Conservation (phyloP, 768 basidiomycete genomes). For the Clathrus columnatus region DNA sequence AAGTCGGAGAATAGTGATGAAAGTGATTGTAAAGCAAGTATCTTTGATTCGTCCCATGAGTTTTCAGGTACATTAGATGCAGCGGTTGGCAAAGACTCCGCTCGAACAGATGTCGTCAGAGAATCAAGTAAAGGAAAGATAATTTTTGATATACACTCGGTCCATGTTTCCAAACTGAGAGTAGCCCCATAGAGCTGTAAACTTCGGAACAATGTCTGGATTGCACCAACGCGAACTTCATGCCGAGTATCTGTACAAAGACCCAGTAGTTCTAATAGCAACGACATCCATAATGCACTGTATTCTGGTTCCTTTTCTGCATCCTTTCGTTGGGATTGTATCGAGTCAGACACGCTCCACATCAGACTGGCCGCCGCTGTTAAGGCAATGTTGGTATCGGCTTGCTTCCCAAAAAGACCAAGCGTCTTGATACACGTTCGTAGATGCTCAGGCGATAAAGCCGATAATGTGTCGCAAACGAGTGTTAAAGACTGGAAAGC, state of each 20-base stretch:
- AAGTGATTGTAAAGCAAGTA: constrained; percentile 74
- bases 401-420: constrained; percentile 84
- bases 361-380: constrained; percentile 89
- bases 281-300: constrained; percentile 88
- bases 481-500: constrained; percentile 91
- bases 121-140: constrained; percentile 80
- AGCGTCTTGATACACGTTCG: constrained; percentile 85
- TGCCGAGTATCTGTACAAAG: constrained; percentile 74
- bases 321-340: constrained; percentile 73
- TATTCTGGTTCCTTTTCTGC: constrained; percentile 58
- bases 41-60: constrained; percentile 83
- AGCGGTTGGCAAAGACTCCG: constrained; percentile 13
- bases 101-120: constrained; percentile 48
- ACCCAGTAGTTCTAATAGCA: constrained; percentile 74
- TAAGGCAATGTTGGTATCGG: constrained; percentile 92
- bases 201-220: constrained; percentile 90
- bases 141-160: constrained; percentile 84
- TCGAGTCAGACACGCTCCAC: constrained; percentile 94
- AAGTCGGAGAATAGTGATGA: constrained; percentile 82
- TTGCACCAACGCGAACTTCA: constrained; percentile 88
- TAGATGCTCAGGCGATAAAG: constrained; percentile 71
- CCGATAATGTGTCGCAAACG: constrained; percentile 87
- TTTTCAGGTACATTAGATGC: constrained; percentile 21
- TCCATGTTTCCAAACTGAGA: constrained; percentile 77
- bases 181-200: constrained; percentile 90